Conservation (phyloP, 2,329 filamentous ascomycete genomes). For the Fusarium sp. region DNA sequence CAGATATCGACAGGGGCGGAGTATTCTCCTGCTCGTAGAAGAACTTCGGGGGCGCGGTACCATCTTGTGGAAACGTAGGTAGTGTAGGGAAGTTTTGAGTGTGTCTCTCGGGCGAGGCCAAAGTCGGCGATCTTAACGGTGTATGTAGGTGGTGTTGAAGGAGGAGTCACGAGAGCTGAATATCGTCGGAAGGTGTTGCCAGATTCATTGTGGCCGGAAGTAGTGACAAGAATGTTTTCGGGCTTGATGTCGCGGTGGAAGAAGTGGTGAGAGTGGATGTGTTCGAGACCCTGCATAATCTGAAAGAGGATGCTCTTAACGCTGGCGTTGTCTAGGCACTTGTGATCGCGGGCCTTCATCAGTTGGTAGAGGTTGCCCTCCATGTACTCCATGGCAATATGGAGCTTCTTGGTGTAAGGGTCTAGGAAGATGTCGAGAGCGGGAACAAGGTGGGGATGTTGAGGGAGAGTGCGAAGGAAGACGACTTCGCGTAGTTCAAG, state of each 20-base stretch:
- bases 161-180: conserved; percentile 92
- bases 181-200: conserved; percentile 92
- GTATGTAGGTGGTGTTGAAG: conserved; percentile 92
- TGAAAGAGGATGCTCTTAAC: conserved; percentile 99
- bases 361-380: conserved; percentile 98
- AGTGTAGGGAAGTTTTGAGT: conserved; percentile 96
- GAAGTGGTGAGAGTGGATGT: conserved; percentile 97
- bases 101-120: conserved; percentile 95
- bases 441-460: conserved; percentile 93
- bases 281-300: conserved; percentile 95
- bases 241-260: conserved; percentile 99
- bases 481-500: conserved; percentile 96
- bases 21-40: conserved; percentile 94
- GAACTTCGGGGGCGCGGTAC: conserved; percentile 97
- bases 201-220: conserved; percentile 86
- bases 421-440: conserved; percentile 98
- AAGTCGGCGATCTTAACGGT: conserved; percentile 99
- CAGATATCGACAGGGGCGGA: conserved; percentile 98
- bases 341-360: conserved; percentile 98
- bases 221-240: conserved; percentile 97
- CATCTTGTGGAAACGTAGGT: conserved; percentile 98
- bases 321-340: conserved; percentile 87
- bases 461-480: conserved; percentile 90
- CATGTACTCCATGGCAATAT: conserved; percentile 99
- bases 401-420: conserved; percentile 93